Evolutionary conservation across 2,329 filamentous ascomycete genomes (phyloP).

Genomic region (Pestalotiopsis sp.): DNA sequence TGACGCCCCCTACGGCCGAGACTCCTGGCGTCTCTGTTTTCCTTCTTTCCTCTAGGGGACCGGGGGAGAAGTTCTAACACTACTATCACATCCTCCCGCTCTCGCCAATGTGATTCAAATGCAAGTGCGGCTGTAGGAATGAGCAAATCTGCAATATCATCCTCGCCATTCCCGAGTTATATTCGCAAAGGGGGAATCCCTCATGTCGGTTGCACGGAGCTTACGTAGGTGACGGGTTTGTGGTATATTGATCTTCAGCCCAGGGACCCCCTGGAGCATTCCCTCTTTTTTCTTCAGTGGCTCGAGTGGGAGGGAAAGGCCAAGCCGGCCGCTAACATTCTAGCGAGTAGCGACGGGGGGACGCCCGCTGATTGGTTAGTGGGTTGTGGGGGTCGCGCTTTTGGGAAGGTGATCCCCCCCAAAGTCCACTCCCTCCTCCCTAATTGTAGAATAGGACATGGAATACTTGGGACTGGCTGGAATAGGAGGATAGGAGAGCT

Average conservation of each 20-base stretch:
- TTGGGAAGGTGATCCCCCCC: too few relatives aligned
- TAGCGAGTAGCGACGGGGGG: neutral
- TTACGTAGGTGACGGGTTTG: neutral
- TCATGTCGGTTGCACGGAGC: neutral
- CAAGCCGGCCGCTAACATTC: neutral
- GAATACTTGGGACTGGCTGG: neutral
- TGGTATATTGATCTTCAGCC: neutral
- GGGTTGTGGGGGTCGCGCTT: too few relatives aligned
- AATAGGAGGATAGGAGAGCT: neutral
- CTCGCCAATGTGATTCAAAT: too few relatives aligned
- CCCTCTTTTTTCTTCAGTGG: too few relatives aligned
- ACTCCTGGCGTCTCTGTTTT: too few relatives aligned
- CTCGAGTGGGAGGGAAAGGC: neutral
- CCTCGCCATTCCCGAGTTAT: neutral
- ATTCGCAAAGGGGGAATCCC: neutral
- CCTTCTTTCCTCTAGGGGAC: too few relatives aligned
- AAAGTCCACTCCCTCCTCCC: too few relatives aligned
- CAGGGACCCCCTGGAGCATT: too few relatives aligned
- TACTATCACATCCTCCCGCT: too few relatives aligned
- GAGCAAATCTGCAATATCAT: neutral
- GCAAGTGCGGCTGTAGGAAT: neutral
- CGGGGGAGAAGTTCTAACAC: too few relatives aligned
- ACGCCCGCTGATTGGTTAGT: too few relatives aligned
- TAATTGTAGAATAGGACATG: neutral
- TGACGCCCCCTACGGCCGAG: too few relatives aligned